Evolutionary conservation across 192 early-diverging fungal species (phyloP), one percentile per base, ranked within the genome.

Genomic region (Globomyces pollinis-pini): DNA sequence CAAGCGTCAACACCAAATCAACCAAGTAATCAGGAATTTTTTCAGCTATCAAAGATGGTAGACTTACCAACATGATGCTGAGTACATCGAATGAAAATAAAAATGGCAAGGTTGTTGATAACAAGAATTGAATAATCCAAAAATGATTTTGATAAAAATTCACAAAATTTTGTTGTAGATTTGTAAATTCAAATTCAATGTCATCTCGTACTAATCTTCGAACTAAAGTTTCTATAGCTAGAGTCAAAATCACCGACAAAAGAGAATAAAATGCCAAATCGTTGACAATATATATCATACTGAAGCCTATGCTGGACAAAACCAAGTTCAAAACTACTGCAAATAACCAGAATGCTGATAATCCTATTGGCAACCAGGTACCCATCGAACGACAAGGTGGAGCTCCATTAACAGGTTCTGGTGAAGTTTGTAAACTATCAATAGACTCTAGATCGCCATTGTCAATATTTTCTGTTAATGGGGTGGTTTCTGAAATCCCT

Each of bases 1-100:
- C 15, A 3, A 63, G 1, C 4, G 62, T 47, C 38, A 69, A 70
- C 23, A 66, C 9, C 5, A 63, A 16, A 44, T 76, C 74, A 23
- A 67, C 44, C 16, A 50, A 2, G 7, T 41, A 23, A 38, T 67
- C 67, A 11, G 23, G 28, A 6, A 65, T 15, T 12, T 57, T 57
- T 57, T 66, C 64, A 13, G 26, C 31, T 32, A 68, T 50, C 5
- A 68, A 21, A 13, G 66, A 51, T 13, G 66, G 66, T 7, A 68
- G 16, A 4, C 33, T 38, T 20, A 36, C 36, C 2, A 65, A 3
- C 16, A 55, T 42, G 35, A 20, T 33, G 13, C 34, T 39, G 33
- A 71, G 3, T 13, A 50, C 3, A 31, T 66, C 61, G 20, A 50
- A 7, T 28, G 36, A 42, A 13, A 45, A n/a, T 11, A 63, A 30